Evolutionary conservation across 805 yeast species (phyloP).

Genomic region (Candida krabiensis): DNA sequence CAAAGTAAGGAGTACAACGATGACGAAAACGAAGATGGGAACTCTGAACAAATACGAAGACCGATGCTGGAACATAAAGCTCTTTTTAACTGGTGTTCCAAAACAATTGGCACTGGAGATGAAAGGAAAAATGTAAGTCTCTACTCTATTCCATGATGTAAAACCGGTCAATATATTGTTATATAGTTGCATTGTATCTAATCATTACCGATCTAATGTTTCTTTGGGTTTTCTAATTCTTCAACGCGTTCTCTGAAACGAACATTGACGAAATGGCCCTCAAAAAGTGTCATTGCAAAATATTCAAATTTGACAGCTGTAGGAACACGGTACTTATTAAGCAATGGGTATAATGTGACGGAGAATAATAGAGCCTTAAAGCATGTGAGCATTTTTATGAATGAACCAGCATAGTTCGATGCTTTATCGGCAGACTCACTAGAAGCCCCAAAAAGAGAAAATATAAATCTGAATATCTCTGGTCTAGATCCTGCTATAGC

Average conservation of each 20-base stretch:
- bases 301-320: slow-evolving; percentile 48
- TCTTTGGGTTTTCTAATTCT: slow-evolving; percentile 17
- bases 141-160: slow-evolving; percentile 19
- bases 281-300: slow-evolving; percentile 52
- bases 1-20: slow-evolving; percentile 31
- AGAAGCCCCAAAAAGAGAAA: slow-evolving; percentile 9
- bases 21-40: slow-evolving; percentile 20
- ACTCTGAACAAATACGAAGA: slow-evolving; percentile 31
- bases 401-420: slow-evolving; percentile 6
- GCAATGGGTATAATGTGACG: slow-evolving; percentile 46
- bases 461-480: slow-evolving; percentile 1
- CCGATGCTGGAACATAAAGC: slow-evolving; percentile 48
- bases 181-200: too few relatives aligned
- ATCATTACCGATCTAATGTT: slow-evolving; percentile 5
- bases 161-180: too few relatives aligned
- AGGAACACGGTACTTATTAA: slow-evolving; percentile 63
- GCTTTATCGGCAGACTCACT: slow-evolving; percentile 6
- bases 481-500: slow-evolving; percentile 14
- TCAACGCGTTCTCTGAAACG: slow-evolving; percentile 37
- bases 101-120: slow-evolving; percentile 18
- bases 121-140: slow-evolving; percentile 14
- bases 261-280: slow-evolving; percentile 55
- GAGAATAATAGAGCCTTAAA: slow-evolving; percentile 56
- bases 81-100: slow-evolving; percentile 41
- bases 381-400: slow-evolving; percentile 28